Conservation (phyloP, 2,329 filamentous ascomycete species). For the Colletotrichum magnum region DNA sequence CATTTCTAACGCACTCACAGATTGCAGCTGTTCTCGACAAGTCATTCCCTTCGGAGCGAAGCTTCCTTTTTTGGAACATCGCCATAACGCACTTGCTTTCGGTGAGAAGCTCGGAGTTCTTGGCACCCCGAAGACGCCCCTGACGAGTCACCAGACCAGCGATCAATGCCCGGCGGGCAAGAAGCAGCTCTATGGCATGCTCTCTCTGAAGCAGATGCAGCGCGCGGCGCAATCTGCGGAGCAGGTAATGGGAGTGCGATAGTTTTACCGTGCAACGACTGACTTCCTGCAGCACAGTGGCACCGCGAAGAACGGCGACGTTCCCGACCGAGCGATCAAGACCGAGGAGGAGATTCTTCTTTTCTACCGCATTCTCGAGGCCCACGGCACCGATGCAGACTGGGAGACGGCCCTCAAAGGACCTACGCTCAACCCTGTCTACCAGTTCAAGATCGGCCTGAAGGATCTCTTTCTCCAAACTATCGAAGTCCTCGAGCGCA, state of each 20-base stretch:
- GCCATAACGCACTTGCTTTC: slow-evolving; percentile 67
- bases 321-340: slow-evolving; percentile 52
- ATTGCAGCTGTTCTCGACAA: slow-evolving; percentile 69
- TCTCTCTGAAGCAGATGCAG: slow-evolving; percentile 66
- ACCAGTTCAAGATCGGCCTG: slow-evolving; percentile 60
- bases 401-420: slow-evolving; percentile 56
- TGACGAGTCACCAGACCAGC: slow-evolving; percentile 54
- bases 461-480: slow-evolving; percentile 63
- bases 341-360: slow-evolving; percentile 66
- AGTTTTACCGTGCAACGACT: not conserved
- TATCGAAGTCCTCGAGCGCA: slow-evolving; percentile 53
- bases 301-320: slow-evolving; percentile 17
- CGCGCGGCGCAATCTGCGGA: slow-evolving; percentile 62
- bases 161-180: slow-evolving; percentile 63
- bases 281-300: slow-evolving; percentile 3
- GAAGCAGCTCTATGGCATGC: slow-evolving; percentile 64
- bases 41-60: slow-evolving; percentile 62
- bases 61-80: slow-evolving; percentile 69
- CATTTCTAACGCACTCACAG: slow-evolving; percentile 48
- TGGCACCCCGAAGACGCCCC: not conserved
- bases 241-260: slow-evolving; percentile 50
- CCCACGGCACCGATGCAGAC: slow-evolving; percentile 59
- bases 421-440: slow-evolving; percentile 56
- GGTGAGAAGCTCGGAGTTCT: slow-evolving; percentile 52
- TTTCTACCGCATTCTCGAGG: slow-evolving; percentile 62